Evolutionary conservation across 805 yeast species (phyloP), one percentile per base, ranked within the genome.

Genomic region (Danielozyma ontarioensis): DNA sequence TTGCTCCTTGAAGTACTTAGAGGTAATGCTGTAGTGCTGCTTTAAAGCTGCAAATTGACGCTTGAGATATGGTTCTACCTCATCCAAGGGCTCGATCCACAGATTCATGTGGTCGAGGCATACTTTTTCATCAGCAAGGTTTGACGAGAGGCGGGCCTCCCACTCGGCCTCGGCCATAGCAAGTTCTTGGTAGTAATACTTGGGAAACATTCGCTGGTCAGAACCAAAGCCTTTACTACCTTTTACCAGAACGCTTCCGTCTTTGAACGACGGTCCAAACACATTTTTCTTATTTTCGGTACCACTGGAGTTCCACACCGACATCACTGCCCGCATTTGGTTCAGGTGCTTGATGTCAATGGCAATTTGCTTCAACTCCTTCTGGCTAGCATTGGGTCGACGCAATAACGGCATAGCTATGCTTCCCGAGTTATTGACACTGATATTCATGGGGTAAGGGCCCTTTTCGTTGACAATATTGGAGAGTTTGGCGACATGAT

Each of bases 311-410:
- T 29, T 27, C 68, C 72, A 66, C 2, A 60, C 45, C 13, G 42
- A 45, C 21, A 41, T 42, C 17, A 60, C 41, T n/a, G 62, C 42
- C 3, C 31, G 17, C 3, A 39, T 36, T 25, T 51, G 36, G 36
- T 47, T 41, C 63, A 57, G 61, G 14, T 40, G 39, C 39, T 55
- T 61, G 17, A 60, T 46, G 33, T 55, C 64, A 30, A 63, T 60
- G 0, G 96, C 95, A 2, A 65, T 37, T 13, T 44, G 37, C 33
- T 44, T 48, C 46, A 55, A 40, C n/a, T 38, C 5, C n/a, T 25
- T 10, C 38, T 21, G 12, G 35, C 29, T 18, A 46, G 44, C 17
- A 39, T 41, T 8, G 2, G 70, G 69, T 16, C 50, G 32, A 28
- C 43, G 38, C 13, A 63, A 25, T 37, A 39, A 62, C 4, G 61